Evolutionary conservation across 225 moss, liverwort and hornwort species (phyloP).

Genomic region (Pseudisothecium myosuroides): DNA sequence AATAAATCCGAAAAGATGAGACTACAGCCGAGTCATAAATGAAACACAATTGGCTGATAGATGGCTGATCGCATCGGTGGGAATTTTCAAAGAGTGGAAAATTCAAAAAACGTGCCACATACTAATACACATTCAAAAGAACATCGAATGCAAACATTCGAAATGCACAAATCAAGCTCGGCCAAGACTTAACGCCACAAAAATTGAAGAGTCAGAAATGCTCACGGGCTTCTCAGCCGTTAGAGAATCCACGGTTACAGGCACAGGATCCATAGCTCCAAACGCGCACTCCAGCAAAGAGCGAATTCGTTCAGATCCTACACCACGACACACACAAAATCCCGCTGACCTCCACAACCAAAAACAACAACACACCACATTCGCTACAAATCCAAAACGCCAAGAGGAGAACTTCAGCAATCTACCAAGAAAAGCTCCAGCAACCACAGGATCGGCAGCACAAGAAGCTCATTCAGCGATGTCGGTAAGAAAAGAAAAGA

Average conservation of each 20-base stretch:
- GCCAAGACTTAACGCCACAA: background rate
- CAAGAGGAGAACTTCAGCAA: background rate
- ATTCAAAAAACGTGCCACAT: background rate
- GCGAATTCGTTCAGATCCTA: background rate
- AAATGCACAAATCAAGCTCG: background rate
- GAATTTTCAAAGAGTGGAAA: background rate
- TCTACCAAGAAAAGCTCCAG: background rate
- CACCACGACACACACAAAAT: background rate
- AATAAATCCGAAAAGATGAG: too few species aligned
- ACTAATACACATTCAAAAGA: background rate
- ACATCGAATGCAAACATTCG: background rate
- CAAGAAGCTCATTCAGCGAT: background rate
- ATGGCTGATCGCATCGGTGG: too few species aligned
- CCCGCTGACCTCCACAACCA: background rate
- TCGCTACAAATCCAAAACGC: background rate
- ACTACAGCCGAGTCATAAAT: background rate
- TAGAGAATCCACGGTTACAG: background rate
- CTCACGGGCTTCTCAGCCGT: conserved; percentile 6
- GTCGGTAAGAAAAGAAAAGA: background rate
- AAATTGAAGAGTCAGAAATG: background rate
- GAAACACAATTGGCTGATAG: background rate
- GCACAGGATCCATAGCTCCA: background rate
- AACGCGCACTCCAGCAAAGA: background rate
- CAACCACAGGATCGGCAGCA: background rate
- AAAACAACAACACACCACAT: too few species aligned